Conservation (phyloP, 2,329 filamentous ascomycete genomes). For the Arthrobotrys entomopaga region DNA sequence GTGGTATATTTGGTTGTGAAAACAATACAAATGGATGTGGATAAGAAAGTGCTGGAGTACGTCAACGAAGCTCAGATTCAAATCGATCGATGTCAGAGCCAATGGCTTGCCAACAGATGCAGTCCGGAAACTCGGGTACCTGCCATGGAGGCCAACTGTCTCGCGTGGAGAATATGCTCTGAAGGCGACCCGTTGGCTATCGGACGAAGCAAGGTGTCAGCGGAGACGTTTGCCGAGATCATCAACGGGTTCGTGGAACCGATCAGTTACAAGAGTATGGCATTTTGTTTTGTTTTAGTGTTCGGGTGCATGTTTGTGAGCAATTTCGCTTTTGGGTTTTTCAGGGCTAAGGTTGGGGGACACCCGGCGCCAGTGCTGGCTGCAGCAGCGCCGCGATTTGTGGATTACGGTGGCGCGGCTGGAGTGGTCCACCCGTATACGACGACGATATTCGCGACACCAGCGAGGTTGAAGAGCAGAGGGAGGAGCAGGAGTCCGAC, state of each 20-base stretch:
- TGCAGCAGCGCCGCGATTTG: constrained; percentile 55
- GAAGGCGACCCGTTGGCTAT: constrained; percentile 80
- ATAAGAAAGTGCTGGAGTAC: constrained; percentile 75
- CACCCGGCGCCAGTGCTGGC: constrained; percentile 57
- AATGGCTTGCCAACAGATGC: constrained; percentile 82
- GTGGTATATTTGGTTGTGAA: constrained; percentile 75
- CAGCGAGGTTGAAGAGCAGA: constrained; percentile 20
- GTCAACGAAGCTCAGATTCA: constrained; percentile 76
- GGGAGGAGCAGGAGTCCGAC: constrained; percentile 39
- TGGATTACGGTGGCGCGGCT: constrained; percentile 43
- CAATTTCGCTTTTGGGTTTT: constrained; percentile 68
- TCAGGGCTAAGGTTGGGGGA: constrained; percentile 49
- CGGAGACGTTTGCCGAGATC: constrained; percentile 88
- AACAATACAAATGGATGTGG: constrained; percentile 78
- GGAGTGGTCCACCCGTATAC: constrained; percentile 44
- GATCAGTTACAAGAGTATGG: constrained; percentile 85
- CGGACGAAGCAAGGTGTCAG: constrained; percentile 81
- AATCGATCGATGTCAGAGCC: constrained; percentile 76
- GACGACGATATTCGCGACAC: constrained; percentile 34
- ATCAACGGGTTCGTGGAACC: constrained; percentile 93
- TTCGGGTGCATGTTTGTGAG: constrained; percentile 68
- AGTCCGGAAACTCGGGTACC: constrained; percentile 73
- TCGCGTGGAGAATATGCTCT: constrained; percentile 88
- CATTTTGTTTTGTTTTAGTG: constrained; percentile 66
- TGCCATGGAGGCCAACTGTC: constrained; percentile 77